phyloP scores from a whole-genome alignment of 2,329 filamentous ascomycete species.

The Cercospora sesami region DNA sequence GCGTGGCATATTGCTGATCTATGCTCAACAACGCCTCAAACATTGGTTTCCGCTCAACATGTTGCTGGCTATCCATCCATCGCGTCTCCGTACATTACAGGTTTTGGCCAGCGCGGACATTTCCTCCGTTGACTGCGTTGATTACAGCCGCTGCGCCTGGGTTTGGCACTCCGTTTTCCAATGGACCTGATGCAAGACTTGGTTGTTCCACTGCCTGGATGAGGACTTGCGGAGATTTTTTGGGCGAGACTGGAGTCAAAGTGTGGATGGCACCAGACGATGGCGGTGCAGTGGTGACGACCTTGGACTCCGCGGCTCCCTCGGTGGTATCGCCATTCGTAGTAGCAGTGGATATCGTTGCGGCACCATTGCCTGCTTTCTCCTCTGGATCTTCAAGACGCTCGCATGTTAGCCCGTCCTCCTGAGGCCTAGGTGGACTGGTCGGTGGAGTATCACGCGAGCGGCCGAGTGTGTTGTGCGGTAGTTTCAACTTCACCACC shows the following conservation, averaged over 20 bases:
- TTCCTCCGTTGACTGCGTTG: not conserved
- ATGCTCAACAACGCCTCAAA: not conserved
- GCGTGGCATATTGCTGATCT: not conserved
- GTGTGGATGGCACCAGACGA: constrained; percentile 13
- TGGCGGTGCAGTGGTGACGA: not conserved
- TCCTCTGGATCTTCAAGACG: not conserved
- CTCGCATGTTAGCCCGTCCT: constrained; percentile 9
- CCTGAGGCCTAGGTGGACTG: constrained; percentile 21
- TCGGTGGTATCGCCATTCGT: constrained; percentile 3
- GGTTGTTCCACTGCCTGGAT: constrained; percentile 8
- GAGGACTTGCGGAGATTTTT: constrained; percentile 16
- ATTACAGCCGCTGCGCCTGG: not conserved
- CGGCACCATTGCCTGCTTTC: not conserved
- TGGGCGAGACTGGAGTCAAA: constrained; percentile 13
- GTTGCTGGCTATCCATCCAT: not conserved
- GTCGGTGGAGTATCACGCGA: constrained; percentile 26
- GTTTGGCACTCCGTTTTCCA: not conserved
- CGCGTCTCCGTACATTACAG: not conserved
- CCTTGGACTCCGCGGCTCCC: not conserved
- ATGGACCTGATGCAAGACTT: constrained; percentile 1
- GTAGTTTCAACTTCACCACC: constrained; percentile 66
- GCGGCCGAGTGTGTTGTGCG: constrained; percentile 6
- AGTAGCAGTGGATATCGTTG: not conserved
- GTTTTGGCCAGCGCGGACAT: not conserved
- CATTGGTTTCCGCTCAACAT: not conserved